Evolutionary conservation across 2,329 filamentous ascomycete species (phyloP), one percentile per base, ranked within the genome.

Genomic region (Cylindrodendrum hubeiense): DNA sequence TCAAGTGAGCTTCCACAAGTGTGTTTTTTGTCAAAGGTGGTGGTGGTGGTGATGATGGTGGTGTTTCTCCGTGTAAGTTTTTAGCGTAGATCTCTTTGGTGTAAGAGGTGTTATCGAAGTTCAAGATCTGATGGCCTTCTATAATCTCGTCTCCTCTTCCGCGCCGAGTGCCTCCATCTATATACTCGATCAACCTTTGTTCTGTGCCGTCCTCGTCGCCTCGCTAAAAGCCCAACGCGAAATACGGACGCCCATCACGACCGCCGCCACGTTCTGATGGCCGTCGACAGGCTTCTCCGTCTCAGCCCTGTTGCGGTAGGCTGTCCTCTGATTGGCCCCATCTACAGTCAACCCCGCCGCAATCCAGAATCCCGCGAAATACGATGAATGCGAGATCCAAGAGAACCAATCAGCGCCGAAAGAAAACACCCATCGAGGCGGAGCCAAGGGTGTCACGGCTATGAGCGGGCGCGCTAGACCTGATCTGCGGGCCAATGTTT

Each of bases 311-410:
- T 57, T 24, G 37, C 44, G 6, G 19, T 21, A 5, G 10, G 8
- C 6, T 33, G 39, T 2, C 4, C 12, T 9, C 22, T 65, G 46
- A 71, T 74, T 74, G 70, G 72, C 24, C 30, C 3, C 9, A 2
- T 2, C 2, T n/a, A 5, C 12, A 13, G 5, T 5, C 30, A 12
- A 41, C 41, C 52, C 72, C 70, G 64, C 64, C 2, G 6, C 1
- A n/a, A 22, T n/a, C 49, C 33, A 33, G 34, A 59, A 28, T 39
- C 15, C 22, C 24, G 61, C 44, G 56, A 56, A 74, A 77, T 76
- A 77, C 75, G 75, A 77, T 56, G 73, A 75, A 75, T 70, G 73
- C 75, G 74, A 77, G 67, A 70, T 59, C 58, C 44, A 43, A 50
- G 47, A 60, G 19, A 19, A 9, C 69, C 66, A 68, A 72, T 65